These are phyloP conservation scores for Sodiomyces alkalinus DNA, from an alignment of 2,329 filamentous ascomycete species.

Conservation along the genomic window DNA sequence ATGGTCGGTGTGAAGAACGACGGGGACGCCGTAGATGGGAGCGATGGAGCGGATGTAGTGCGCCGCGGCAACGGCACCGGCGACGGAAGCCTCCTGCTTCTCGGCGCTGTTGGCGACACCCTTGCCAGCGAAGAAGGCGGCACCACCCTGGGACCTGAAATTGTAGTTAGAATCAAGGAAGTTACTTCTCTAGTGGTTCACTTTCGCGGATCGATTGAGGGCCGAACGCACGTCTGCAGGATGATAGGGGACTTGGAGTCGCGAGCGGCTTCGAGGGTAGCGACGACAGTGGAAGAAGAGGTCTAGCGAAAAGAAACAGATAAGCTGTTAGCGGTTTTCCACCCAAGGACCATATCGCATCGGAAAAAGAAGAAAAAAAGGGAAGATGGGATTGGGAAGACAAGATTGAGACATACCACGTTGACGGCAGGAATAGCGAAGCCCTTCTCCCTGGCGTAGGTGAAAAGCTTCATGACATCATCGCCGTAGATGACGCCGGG, in stretches of 20 bases:
- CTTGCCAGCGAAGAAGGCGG: conserved; percentile 86
- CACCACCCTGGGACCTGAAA: conserved; percentile 63
- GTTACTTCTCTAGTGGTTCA: neutral
- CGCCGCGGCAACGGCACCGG: conserved; percentile 74
- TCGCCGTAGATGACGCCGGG: conserved; percentile 38
- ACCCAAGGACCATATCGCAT: conserved; percentile 1
- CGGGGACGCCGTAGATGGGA: conserved; percentile 75
- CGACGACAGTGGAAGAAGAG: conserved; percentile 69
- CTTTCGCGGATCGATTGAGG: neutral
- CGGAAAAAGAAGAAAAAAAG: no score
- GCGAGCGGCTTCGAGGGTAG: conserved; percentile 84
- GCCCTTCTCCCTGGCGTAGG: conserved; percentile 74
- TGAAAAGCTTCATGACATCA: conserved; percentile 54
- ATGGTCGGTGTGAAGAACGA: conserved; percentile 94
- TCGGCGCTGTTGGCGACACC: conserved; percentile 57
- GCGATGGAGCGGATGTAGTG: conserved; percentile 87
- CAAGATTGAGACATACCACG: conserved; percentile 32
- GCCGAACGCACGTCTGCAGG: conserved; percentile 49
- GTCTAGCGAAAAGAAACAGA: conserved; percentile 28
- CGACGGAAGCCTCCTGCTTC: conserved; percentile 78
- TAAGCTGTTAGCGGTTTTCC: conserved; percentile 4
- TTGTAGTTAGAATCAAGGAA: conserved; percentile 4
- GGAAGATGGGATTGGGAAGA: neutral
- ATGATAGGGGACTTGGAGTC: conserved; percentile 86
- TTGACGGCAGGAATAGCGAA: conserved; percentile 89